Conservation (phyloP, 257 asterid species). For the Prunella vulgaris region DNA sequence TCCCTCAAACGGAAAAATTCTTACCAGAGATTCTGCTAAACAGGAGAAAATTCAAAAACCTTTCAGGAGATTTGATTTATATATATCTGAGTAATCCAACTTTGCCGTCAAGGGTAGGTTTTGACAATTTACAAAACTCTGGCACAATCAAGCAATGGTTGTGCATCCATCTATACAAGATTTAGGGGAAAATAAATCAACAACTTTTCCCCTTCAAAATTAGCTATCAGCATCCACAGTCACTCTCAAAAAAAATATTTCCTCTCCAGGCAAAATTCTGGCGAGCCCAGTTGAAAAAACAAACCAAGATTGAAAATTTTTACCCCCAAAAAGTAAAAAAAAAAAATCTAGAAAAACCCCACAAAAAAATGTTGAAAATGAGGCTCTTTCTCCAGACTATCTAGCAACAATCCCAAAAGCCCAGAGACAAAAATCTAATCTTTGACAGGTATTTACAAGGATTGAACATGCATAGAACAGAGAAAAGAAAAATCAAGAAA, state of each 20-base stretch:
- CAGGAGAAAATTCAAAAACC: slow-evolving; percentile 17
- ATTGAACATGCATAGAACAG: slow-evolving; percentile 11
- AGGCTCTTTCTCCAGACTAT: not conserved
- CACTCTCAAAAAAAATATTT: not conserved
- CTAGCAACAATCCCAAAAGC: slow-evolving; percentile 1
- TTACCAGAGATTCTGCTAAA: slow-evolving; percentile 19
- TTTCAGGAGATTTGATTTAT: slow-evolving; percentile 21
- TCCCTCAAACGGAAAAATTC: slow-evolving; percentile 26
- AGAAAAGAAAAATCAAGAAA: not conserved
- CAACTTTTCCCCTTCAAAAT: too few species aligned
- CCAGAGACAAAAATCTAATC: slow-evolving; percentile 29
- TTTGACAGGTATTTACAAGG: slow-evolving; percentile 39
- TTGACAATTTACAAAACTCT: not conserved
- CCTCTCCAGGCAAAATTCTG: not conserved
- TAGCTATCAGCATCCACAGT: not conserved
- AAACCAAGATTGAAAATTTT: slow-evolving; percentile 11
- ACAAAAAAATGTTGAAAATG: slow-evolving; percentile 17
- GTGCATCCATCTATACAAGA: slow-evolving; percentile 1
- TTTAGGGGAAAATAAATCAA: not conserved
- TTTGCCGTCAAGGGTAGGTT: slow-evolving; percentile 19
- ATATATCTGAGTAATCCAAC: slow-evolving; percentile 1
- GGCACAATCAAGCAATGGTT: slow-evolving; percentile 26
- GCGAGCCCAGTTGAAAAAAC: slow-evolving; percentile 11
- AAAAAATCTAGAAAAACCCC: slow-evolving; percentile 24
- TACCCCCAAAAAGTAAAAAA: not conserved